Base-by-base conservation (phyloP, 371 early-diverging fungal species). In the Haplosporangium sp. region DNA sequence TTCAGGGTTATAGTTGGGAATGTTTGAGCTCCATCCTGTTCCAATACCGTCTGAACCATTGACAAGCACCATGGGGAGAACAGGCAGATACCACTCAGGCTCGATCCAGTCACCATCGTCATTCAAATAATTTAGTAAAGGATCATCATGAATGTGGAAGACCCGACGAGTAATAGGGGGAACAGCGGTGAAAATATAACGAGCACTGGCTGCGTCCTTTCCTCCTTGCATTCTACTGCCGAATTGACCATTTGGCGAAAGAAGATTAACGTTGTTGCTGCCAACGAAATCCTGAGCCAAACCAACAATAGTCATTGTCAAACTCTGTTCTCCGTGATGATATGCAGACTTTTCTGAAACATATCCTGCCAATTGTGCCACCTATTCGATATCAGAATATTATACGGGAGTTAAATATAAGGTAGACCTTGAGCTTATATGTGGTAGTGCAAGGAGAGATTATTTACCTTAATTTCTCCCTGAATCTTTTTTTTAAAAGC, bases 21-120 rank as follows among this genome's bases (percentile, higher is more conserved):
- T 92, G 47, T 63, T 86, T 0, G 96, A 92, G 81, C 94, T 94
- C 96, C 95, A 96, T 8, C 94, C 99, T 13, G 99, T 99, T 45
- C 99, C 99, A 68, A 99, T 99, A 72, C 99, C 99, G 38, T 98
- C 97, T 1, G 95, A 91, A 38, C 99, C 99, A 84, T 99, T 99
- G 9, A 99, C 91, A 20, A 99, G 86, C 0, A 99, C 91, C 96
- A 99, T 94, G 0, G 99, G 99, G 4, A 99, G 77, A 45, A 99
- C 92, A 1, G 99, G 99, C 8, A 99, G 85, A 85, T 97, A 98
- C 96, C 96, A 99, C 67, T 94, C 91, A 11, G 99, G 99, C 85
- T 99, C 99, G 60, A 99, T 97, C 27, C 79, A 83, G 71, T 94
- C 90, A 55, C 96, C 97, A 76, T 99, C 99, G 65, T 99, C 99